Evolutionary conservation across 495 filamentous ascomycete genomes (phyloP), one percentile per base, ranked within the genome.

Genomic region (Annulohypoxylon bovei): DNA sequence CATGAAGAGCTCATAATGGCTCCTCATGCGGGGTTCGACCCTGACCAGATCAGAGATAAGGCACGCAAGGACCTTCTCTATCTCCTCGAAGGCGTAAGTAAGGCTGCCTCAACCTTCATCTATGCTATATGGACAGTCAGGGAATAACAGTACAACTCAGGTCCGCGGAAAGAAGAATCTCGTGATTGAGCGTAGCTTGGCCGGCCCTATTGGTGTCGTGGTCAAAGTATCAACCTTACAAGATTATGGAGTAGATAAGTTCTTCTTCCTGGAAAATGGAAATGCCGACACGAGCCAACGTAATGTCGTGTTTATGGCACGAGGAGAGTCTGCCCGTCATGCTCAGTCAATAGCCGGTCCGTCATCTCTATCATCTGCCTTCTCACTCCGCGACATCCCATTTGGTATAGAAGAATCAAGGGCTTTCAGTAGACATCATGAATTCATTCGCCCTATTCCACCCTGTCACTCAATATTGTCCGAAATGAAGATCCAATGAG

Each of bases 81-180:
- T 79, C 88, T 97, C 62, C 89, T 97, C 58, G 92, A 97, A 86
- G 91, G 91, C 79, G 94, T 97, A 90, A 90, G 93, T 93, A 84
- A 84, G 81, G 78, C 78, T 63, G 35, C 60, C 75, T 76, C 22
- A 30, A 11, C 60, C 23, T 23, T 67, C 28, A 35, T 23, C 18
- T 27, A 27, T 62, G 4, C 35, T 61, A 20, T 53, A 42, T 42
- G 40, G 35, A 71, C 65, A 69, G 59, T 73, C 70, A 59, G 60
- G 39, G 57, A 78, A 70, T 79, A 73, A 78, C 77, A 75, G 68
- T 65, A 63, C 75, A 65, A 52, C 32, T 50, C 75, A 99, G 95
- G 92, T 97, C 66, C 90, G 93, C 77, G 96, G 96, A 62, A 98
- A 98, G 89, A 99, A 99, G 85, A 97, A 97, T 80, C 86, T 99